A percentile compares a stretch with the other conserved stretches of the same genome.
Evolutionary conservation across 1,284 basidiomycete genomes (phyloP).

Genomic region (Volvariella surrecta): DNA sequence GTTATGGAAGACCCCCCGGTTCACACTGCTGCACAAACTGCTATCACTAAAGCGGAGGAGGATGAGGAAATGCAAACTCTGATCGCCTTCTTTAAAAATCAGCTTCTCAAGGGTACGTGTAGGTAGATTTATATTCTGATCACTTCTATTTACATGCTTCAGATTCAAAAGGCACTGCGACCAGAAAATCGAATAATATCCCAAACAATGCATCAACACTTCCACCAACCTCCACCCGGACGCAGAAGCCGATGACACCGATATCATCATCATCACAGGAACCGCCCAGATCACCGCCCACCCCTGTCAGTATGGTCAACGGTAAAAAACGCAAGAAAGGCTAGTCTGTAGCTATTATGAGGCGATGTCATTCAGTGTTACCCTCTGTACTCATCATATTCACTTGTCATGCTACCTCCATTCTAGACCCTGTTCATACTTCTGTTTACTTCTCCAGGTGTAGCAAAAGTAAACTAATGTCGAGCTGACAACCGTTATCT

Average conservation of each 20-base stretch:
- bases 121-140: conserved; percentile 1
- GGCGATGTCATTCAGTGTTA: conserved; percentile 6
- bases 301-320: conserved; percentile 20
- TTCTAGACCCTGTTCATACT: no score
- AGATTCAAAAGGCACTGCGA: no score
- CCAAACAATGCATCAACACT: conserved; percentile 6
- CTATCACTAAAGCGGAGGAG: conserved; percentile 26
- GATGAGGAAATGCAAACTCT: conserved; percentile 39
- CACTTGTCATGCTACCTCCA: no score
- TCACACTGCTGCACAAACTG: neutral
- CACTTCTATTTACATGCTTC: no score
- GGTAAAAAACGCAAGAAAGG: conserved; percentile 35
- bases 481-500: no score
- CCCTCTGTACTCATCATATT: no score
- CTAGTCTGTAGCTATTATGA: conserved; percentile 12
- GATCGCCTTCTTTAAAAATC: conserved; percentile 39
- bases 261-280: no score
- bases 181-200: conserved; percentile 1
- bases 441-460: no score
- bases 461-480: no score
- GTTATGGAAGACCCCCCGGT: conserved; percentile 31
- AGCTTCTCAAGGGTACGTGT: conserved; percentile 34
- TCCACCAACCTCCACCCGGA: no score
- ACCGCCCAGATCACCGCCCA: conserved; percentile 7
- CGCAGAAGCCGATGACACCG: no score